Evolutionary conservation across 805 yeast species (phyloP).

Genomic region (Nakazawaea laoshanensis): DNA sequence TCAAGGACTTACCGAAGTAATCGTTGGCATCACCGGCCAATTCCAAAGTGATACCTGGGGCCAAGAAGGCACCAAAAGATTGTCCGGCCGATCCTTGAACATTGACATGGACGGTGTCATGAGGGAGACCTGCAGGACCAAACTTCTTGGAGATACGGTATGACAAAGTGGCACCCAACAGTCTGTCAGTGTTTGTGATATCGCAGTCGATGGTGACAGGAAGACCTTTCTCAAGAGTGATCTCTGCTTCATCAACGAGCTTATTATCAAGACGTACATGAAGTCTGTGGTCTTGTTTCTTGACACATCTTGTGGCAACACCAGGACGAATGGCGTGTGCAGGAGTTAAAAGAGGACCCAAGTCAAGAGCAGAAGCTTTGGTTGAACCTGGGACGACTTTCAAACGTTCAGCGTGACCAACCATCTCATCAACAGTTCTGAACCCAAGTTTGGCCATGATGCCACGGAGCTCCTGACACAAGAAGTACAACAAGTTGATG

Average conservation of each 20-base stretch:
- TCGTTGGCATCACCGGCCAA: conserved; percentile 97
- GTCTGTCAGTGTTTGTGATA: conserved; percentile 92
- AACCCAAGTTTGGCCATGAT: conserved; percentile 94
- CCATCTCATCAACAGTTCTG: conserved; percentile 96
- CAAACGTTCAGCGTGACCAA: conserved; percentile 91
- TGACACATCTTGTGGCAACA: conserved; percentile 85
- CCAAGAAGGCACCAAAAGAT: conserved; percentile 95
- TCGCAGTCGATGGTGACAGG: conserved; percentile 92
- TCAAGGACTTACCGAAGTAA: conserved; percentile 94
- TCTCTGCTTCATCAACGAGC: conserved; percentile 90
- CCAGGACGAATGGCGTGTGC: conserved; percentile 96
- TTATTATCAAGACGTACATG: conserved; percentile 94
- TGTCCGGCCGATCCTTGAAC: conserved; percentile 94
- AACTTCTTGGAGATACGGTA: conserved; percentile 89
- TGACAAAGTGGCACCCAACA: conserved; percentile 90
- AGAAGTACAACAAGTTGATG: conserved; percentile 92
- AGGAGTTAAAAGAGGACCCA: conserved; percentile 91
- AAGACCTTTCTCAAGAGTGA: conserved; percentile 91
- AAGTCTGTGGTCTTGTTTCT: conserved; percentile 89
- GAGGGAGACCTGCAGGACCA: conserved; percentile 91
- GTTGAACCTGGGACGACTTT: conserved; percentile 80
- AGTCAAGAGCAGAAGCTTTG: conserved; percentile 85
- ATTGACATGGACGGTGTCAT: conserved; percentile 91
- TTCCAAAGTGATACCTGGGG: conserved; percentile 92
- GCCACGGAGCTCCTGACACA: conserved; percentile 84